Conservation (phyloP, 75 land plant genomes). For the Selaginella tamariscina region DNA sequence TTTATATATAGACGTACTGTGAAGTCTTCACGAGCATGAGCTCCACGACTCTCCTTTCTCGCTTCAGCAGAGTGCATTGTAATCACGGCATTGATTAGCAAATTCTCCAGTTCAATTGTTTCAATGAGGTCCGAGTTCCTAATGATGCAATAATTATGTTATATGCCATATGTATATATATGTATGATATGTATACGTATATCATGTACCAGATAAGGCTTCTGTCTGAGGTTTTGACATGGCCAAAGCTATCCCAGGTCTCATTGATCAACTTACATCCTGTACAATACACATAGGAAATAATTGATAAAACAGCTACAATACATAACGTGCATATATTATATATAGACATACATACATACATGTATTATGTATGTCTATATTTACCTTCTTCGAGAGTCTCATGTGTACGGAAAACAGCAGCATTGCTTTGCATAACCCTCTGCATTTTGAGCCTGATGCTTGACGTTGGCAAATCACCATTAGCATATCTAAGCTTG, state of each 20-base stretch:
- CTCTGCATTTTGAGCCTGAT: constrained; percentile 92
- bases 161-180: too few species aligned
- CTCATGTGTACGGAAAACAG: constrained; percentile 90
- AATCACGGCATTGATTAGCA: constrained; percentile 87
- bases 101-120: constrained; percentile 92
- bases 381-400: constrained; percentile 81
- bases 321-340: too few species aligned
- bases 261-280: constrained; percentile 78
- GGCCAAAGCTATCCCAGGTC: constrained; percentile 63
- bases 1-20: constrained; percentile 34
- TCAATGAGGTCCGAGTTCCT: constrained; percentile 98
- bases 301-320: background rate
- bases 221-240: constrained; percentile 62
- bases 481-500: constrained; percentile 76
- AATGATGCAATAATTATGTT: too few species aligned
- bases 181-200: too few species aligned
- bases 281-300: constrained; percentile 11
- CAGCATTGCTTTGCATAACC: constrained; percentile 93
- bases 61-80: constrained; percentile 99
- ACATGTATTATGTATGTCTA: too few species aligned
- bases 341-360: too few species aligned
- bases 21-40: constrained; percentile 99
- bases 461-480: constrained; percentile 74
- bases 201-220: constrained; percentile 69
- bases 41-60: constrained; percentile 96